Evolutionary conservation across 2,329 filamentous ascomycete species (phyloP).

Genomic region (Clarireedia hainanense): DNA sequence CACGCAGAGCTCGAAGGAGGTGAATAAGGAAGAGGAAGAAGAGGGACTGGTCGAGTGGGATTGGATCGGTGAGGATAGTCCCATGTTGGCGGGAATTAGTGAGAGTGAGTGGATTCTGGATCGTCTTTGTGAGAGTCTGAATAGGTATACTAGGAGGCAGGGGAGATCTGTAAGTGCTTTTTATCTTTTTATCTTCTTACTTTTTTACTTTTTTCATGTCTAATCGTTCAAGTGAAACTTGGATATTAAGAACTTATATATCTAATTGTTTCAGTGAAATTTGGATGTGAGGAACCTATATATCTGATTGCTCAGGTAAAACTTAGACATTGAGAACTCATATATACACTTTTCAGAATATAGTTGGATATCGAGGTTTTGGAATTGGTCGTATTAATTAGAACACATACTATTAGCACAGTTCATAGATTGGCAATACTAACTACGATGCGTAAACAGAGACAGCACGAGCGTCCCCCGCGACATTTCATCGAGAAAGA

Average conservation of each 20-base stretch:
- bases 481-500: not conserved
- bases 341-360: no score
- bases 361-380: no score
- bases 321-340: no score
- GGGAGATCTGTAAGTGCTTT: constrained; percentile 16
- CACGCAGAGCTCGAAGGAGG: constrained; percentile 26
- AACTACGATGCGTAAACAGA: not conserved
- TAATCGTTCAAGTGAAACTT: no score
- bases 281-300: no score
- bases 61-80: constrained; percentile 63
- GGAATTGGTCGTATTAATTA: no score
- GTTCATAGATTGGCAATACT: not conserved
- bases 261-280: no score
- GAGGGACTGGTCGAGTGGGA: constrained; percentile 60
- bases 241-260: no score
- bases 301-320: no score
- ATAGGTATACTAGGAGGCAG: constrained; percentile 30
- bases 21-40: constrained; percentile 41
- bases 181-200: no score
- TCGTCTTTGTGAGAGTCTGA: constrained; percentile 56
- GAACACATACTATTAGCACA: not conserved
- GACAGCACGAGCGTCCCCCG: not conserved
- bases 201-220: no score
- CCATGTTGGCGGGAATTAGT: constrained; percentile 53
- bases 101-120: constrained; percentile 63